Percentiles rank a stretch among this genome's conserved stretches.
phyloP scores from a whole-genome alignment of 805 yeast species.

The Monosporozyma yasuniensis region DNA sequence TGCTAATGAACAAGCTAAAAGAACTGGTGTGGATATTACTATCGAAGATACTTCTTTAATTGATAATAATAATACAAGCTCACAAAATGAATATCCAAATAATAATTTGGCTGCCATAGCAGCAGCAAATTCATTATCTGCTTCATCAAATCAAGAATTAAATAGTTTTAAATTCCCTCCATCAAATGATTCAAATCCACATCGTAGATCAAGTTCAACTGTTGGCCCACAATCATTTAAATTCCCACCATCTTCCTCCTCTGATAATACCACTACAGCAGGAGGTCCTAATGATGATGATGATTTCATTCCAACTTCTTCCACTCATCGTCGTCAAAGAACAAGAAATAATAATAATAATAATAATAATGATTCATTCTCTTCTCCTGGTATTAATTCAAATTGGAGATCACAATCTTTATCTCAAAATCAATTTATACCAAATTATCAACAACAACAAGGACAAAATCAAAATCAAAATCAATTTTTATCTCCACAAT shows the following conservation, averaged over 20 bases:
- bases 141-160: slow-evolving; percentile 13
- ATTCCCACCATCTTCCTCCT: slow-evolving; percentile 46
- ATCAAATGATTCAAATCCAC: slow-evolving; percentile 8
- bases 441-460: slow-evolving; percentile 27
- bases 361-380: slow-evolving; percentile 13
- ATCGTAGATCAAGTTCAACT: slow-evolving; percentile 18
- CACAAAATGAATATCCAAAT: neutral
- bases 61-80: neutral
- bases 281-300: slow-evolving; percentile 13
- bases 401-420: slow-evolving; percentile 48
- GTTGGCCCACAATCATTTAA: slow-evolving; percentile 46
- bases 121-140: too few species aligned
- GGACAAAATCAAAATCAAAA: slow-evolving; percentile 18
- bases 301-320: slow-evolving; percentile 23
- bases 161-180: slow-evolving; percentile 28
- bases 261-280: neutral
- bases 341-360: slow-evolving; percentile 13
- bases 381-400: slow-evolving; percentile 37
- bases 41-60: slow-evolving; percentile 10
- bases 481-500: slow-evolving; percentile 3
- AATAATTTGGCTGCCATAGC: slow-evolving; percentile 6
- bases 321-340: slow-evolving; percentile 25
- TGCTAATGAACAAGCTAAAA: slow-evolving; percentile 78
- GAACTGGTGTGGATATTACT: slow-evolving; percentile 29
- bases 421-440: slow-evolving; percentile 31